Percentiles rank a stretch among this genome's conserved stretches.
These are phyloP conservation scores for Candida arabinofermentans DNA, from an alignment of 805 yeast species.

Conservation along the genomic window DNA sequence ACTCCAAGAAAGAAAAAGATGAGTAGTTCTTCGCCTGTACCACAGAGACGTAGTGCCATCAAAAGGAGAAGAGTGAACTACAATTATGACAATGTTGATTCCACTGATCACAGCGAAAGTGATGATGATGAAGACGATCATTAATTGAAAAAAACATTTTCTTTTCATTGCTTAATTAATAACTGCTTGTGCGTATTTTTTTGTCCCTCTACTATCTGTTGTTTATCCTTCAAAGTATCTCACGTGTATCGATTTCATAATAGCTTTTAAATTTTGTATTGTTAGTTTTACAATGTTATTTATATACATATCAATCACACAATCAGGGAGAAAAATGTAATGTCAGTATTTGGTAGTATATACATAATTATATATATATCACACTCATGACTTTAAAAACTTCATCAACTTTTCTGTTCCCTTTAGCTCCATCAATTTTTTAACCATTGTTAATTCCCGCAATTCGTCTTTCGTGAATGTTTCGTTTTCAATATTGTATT, in stretches of 20 bases:
- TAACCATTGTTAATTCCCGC: slow-evolving; percentile 50
- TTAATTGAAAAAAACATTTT: no score
- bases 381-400: slow-evolving; percentile 49
- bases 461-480: slow-evolving; percentile 37
- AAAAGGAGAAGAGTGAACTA: slow-evolving; percentile 1
- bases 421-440: slow-evolving; percentile 58
- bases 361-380: no score
- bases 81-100: neutral
- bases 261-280: no score
- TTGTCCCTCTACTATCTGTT: no score
- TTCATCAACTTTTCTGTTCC: slow-evolving; percentile 63
- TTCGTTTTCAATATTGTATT: slow-evolving; percentile 15
- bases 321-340: no score
- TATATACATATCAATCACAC: no score
- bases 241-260: no score
- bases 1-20: neutral
- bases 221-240: no score
- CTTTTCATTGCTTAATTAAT: no score
- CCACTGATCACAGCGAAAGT: neutral
- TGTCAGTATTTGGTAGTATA: no score
- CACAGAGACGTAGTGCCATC: neutral
- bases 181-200: no score
- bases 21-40: neutral
- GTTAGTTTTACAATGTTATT: no score
- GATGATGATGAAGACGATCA: neutral